A percentile compares a stretch with the other conserved stretches of the same genome.
Conservation (phyloP, 495 filamentous ascomycete species). For the Penicillium subrubescens region DNA sequence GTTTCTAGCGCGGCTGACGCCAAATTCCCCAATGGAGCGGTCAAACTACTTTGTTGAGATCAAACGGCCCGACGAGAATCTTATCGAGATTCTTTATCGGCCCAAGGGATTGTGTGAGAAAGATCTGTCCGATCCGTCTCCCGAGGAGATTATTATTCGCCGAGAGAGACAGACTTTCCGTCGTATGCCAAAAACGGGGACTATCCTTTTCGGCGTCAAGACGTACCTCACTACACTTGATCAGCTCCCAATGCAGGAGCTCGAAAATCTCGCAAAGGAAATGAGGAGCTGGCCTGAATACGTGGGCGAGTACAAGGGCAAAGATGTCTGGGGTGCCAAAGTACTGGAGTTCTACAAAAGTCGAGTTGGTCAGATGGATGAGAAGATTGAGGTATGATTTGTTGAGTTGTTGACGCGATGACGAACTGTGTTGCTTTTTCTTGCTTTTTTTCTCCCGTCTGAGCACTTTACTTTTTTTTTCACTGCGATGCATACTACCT, state of each 20-base stretch:
- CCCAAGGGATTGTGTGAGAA: conserved; percentile 37
- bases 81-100: conserved; percentile 45
- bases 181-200: conserved; percentile 46
- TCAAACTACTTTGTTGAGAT: conserved; percentile 58
- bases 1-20: conserved; percentile 51
- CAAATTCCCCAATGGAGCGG: conserved; percentile 53
- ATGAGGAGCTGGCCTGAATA: conserved; percentile 56
- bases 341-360: conserved; percentile 48
- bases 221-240: conserved; percentile 51
- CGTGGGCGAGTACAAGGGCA: conserved; percentile 56
- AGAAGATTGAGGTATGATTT: conserved; percentile 29
- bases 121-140: conserved; percentile 32
- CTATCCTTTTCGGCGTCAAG: conserved; percentile 58
- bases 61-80: conserved; percentile 42
- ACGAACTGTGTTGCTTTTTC: conserved; percentile 2
- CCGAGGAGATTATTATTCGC: conserved; percentile 49
- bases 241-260: conserved; percentile 48
- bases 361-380: conserved; percentile 17
- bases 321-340: conserved; percentile 49
- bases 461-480: conserved; percentile 24
- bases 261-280: conserved; percentile 48
- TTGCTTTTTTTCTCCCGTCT: conserved; percentile 17
- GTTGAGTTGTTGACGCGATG: background rate
- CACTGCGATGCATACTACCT: background rate
- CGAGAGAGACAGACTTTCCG: conserved; percentile 60